Base-by-base conservation (phyloP, 306 rosid species). In the Notholithocarpus densiflorus region DNA sequence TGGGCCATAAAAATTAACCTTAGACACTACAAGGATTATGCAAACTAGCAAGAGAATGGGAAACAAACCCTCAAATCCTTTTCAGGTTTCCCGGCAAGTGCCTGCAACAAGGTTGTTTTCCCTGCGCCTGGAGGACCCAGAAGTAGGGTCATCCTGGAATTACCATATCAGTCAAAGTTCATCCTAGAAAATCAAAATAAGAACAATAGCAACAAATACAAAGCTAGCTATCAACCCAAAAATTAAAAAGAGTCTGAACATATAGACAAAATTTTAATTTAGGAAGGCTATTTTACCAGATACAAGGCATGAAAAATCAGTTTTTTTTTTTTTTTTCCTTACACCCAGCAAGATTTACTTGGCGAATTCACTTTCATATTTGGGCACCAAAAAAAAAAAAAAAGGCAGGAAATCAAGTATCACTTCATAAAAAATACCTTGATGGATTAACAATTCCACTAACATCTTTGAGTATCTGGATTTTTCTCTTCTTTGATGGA, bases 51-150 rank as follows among this genome's bases (percentile, higher is more conserved):
- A 40, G 53, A 48, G 17, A 48, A 11, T 10, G 53, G 53, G 17
- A 48, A 79, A 75, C 88, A 27, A 74, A 93, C 97, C 97, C 87
- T 87, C 61, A 94, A 79, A 83, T 90, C 79, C 14, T 62, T 78
- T n/a, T 90, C 92, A 4, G 88, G 93, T 73, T 89, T 93, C 26
- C 95, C 97, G 15, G 98, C 91, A 71, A 93, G 92, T 27, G 92
- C 91, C 57, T 81, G 80, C 52, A 90, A 87, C 40, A 92, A 75
- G 40, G 98, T 90, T 51, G 97, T 94, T 83, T 94, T 92, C 55
- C 98, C 98, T 14, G 97, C 79, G 4, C 87, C 75, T 10, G 98
- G 98, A 55, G 98, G 98, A 56, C 97, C 98, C 29, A 91, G 83
- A 70, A 94, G 98, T 53, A 94, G 87, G 32, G 98, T 87, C 90